phyloP scores from a whole-genome alignment of 225 moss, liverwort and hornwort genomes.

The Antitrichia curtipendula region DNA sequence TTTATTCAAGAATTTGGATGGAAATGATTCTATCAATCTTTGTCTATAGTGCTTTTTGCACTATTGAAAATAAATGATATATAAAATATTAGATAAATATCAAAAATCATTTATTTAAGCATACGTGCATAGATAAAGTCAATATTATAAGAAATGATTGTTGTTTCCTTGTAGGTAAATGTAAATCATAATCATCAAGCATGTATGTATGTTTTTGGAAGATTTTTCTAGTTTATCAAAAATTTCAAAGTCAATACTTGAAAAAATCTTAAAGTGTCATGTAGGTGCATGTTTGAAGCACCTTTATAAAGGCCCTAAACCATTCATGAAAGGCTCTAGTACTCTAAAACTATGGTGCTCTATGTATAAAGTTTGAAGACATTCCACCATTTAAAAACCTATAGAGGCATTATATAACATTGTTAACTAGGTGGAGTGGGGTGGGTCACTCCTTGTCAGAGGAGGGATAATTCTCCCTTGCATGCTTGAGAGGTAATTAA shows the following conservation, averaged over 20 bases:
- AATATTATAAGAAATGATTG: not conserved
- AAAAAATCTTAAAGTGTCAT: not conserved
- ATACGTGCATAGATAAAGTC: not conserved
- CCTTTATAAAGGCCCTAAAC: too few species aligned
- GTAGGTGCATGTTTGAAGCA: not conserved
- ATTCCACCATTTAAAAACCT: not conserved
- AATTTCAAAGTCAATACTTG: not conserved
- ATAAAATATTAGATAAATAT: not conserved
- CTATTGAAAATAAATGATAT: not conserved
- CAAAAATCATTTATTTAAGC: not conserved
- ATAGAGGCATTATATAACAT: too few species aligned
- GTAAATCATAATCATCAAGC: not conserved
- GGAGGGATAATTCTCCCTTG: too few species aligned
- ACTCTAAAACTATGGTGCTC: too few species aligned
- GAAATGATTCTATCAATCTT: not conserved
- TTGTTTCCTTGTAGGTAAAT: not conserved
- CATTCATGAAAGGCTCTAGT: not conserved
- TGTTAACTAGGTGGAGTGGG: too few species aligned
- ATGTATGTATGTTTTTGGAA: too few species aligned
- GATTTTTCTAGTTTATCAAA: not conserved
- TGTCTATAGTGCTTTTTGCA: not conserved
- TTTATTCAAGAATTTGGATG: not conserved
- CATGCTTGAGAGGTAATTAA: too few species aligned
- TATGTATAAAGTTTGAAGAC: not conserved
- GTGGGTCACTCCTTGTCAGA: too few species aligned